Conservation (phyloP, 1,284 basidiomycete genomes). For the Rhizoctonia solani region DNA sequence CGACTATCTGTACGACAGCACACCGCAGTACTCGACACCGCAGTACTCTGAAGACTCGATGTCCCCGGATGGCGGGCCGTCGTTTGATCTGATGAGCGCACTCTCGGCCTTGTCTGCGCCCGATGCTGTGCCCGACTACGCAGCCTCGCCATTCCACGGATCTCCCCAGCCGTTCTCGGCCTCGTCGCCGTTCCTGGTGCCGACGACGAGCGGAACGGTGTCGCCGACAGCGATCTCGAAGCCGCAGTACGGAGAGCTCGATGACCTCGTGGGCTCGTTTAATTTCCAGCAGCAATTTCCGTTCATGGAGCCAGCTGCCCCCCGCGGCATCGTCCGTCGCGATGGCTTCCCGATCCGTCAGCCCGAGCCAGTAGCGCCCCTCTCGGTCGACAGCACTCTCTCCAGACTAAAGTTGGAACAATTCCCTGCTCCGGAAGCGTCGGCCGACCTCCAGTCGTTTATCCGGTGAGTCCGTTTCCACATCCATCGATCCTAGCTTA, state of each 20-base stretch:
- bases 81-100: conserved; percentile 31
- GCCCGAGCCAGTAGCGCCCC: conserved; percentile 44
- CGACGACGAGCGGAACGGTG: no score
- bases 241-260: conserved; percentile 43
- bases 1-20: conserved; percentile 37
- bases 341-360: conserved; percentile 59
- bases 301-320: conserved; percentile 43
- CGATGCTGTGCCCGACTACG: conserved; percentile 35
- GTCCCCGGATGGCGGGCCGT: conserved; percentile 5
- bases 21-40: conserved; percentile 24
- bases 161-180: no score
- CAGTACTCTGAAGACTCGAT: conserved; percentile 33
- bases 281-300: conserved; percentile 22
- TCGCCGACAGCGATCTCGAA: conserved; percentile 52
- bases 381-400: conserved; percentile 60
- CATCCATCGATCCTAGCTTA: conserved; percentile 14
- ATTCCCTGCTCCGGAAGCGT: conserved; percentile 45
- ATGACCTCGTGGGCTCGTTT: conserved; percentile 14
- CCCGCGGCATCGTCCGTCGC: conserved; percentile 36
- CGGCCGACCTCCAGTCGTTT: conserved; percentile 75
- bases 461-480: conserved; percentile 60
- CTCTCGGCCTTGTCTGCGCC: conserved; percentile 34
- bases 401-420: conserved; percentile 60
- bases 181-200: no score
- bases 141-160: conserved; percentile 26